Evolutionary conservation across 352 stramenopile genomes (phyloP).

Genomic region (Phytophthora sp.): DNA sequence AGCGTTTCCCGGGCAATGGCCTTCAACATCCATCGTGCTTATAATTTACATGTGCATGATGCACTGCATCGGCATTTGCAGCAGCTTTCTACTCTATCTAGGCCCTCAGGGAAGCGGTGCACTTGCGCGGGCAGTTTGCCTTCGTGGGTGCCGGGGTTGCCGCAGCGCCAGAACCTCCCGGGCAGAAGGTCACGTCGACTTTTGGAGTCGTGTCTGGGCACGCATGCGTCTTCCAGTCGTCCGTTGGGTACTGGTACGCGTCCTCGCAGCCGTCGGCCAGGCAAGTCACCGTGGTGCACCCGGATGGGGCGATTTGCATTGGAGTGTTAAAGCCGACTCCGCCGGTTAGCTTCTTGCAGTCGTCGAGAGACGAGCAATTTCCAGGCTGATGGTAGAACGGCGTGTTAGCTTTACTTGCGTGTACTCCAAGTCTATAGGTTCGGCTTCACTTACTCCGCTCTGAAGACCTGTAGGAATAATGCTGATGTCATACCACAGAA

Average conservation of each 20-base stretch:
- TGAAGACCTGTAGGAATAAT: constrained; percentile 57
- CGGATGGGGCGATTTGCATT: constrained; percentile 50
- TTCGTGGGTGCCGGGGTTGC: constrained; percentile 33
- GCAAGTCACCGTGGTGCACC: constrained; percentile 46
- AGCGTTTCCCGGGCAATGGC: no score
- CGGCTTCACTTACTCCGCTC: constrained; percentile 21
- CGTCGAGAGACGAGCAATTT: constrained; percentile 42
- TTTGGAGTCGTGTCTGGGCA: constrained; percentile 41
- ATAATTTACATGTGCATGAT: constrained; percentile 5
- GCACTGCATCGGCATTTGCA: neutral
- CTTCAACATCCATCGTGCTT: no score
- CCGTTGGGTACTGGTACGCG: constrained; percentile 47
- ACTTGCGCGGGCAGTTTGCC: constrained; percentile 23
- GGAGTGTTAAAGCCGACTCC: constrained; percentile 54
- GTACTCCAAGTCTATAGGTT: neutral
- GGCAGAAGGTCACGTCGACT: constrained; percentile 50
- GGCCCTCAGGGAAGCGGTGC: constrained; percentile 21
- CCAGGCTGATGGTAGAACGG: constrained; percentile 25
- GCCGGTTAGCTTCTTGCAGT: constrained; percentile 47
- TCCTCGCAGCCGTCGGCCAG: constrained; percentile 40
- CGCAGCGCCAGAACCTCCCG: constrained; percentile 6
- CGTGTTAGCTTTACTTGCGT: constrained; percentile 1
- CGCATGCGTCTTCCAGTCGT: constrained; percentile 50
- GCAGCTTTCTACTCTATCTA: no score
- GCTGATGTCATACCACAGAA: constrained; percentile 71